Base-by-base conservation (phyloP, 2,329 filamentous ascomycete genomes). In the Ceratocystis destructans region DNA sequence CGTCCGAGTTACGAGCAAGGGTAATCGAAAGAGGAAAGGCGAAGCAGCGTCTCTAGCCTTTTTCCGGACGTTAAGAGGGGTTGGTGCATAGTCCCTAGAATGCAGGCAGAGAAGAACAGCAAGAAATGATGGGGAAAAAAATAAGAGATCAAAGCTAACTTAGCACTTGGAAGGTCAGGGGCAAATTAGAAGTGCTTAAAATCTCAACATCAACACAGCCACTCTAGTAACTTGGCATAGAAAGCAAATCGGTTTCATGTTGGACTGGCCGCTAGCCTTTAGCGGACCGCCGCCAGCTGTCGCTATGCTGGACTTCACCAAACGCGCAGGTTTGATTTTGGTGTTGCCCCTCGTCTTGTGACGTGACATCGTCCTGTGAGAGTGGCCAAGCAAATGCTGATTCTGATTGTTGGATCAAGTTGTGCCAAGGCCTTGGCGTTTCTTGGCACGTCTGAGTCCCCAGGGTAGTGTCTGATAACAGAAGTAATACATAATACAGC, bases 401-500 rank as follows among this genome's bases (percentile, higher is more conserved):
- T 48, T 61, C 46, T 53, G 50, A 41, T 66, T 57, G 37, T 61
- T 66, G 50, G 59, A 64, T 68, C 66, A 44, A 62, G 61, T 48
- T 1, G 53, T 59, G 64, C 66, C 66, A 63, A 68, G 50, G 55
- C 20, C 66, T 68, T 68, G 66, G 66, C 66, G 64, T 66, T 61
- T 10, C 41, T 48, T 41, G 25, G 44, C 62, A 55, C 45, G 12
- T 59, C 22, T 59, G 55, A 20, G 55, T 59, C 15, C 55, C 8
- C 1, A 17, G 15, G 8, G 66, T 67, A 41, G 10, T 44, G 17
- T 33, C 15, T 64, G 59, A 10, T 68, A 68, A 64, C 31, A 7
- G 5, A 2, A 3, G 2, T 1, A 8, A 5, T 15, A 28, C 2
- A n/a, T 7, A 8, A 8, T 3, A 2, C 6, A 6, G 17, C 25